Base-by-base conservation (phyloP, 768 basidiomycete species). In the Coprinopsis marcescibilis region DNA sequence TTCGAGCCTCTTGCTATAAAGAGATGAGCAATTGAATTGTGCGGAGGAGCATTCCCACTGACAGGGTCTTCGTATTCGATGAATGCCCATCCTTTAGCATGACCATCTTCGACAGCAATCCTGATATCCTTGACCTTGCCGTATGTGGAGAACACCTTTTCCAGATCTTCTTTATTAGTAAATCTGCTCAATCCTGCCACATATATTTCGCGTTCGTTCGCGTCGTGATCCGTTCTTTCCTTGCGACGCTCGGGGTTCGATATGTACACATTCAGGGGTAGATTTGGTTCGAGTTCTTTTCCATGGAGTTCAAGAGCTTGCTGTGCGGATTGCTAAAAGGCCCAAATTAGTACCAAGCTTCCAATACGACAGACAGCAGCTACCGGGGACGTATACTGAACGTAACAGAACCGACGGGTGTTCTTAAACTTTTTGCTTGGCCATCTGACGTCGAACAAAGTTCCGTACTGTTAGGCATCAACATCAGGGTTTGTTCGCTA, bases 371-470 rank as follows among this genome's bases (percentile, higher is more conserved):
- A n/a, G n/a, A 5, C 23, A 34, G n/a, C 6, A 70, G 85, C 43
- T 47, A 91, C 94, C 0, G 90, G 89, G 15, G 81, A 81, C 1
- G 83, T 84, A 60, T 80, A 97, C 52, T 98, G 96, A 1, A 99
- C 72, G 62, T 98, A 99, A 58, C 90, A 93, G 63, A 99, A 98
- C 34, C 96, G 77, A 27, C 96, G 72, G 2, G 87, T 85, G 47
- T 70, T 81, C 65, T 93, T 95, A 73, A 91, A 93, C 60, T 96
- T 96, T 60, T 94, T 94, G 66, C 91, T 94, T 4, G 96, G 96
- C 95, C 95, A 98, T 25, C 96, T 86, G 14, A 92, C 87, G 53
- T 98, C 94, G 50, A 98, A 89, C 45, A 99, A 77, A 3, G 75
- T 77, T 8, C 96, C 96, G 64, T 87, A 93, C 92, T 96, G 46